Evolutionary conservation across 202 grass and related monocot species (phyloP), one percentile per base, ranked within the genome.

Genomic region (Panicum hallii): DNA sequence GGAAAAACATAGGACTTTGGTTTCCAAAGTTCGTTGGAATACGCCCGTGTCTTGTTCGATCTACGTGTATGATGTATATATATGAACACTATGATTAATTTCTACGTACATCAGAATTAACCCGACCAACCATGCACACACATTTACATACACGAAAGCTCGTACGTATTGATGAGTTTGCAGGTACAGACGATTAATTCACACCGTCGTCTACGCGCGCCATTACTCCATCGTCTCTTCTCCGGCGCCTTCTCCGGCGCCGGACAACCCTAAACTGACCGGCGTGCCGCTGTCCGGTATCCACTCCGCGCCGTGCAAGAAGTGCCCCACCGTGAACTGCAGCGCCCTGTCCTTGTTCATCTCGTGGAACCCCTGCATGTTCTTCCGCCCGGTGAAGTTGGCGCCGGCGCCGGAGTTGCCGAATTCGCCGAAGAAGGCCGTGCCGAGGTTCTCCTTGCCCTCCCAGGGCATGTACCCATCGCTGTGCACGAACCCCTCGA

Each of bases 401-500:
- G 93, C 63, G 13, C 96, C 93, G 9, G 32, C 36, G 22, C 96
- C 93, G 50, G 46, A 1, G 82, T 96, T 99, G 85, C 23, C 78
- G 83, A 78, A 96, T 76, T 99, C 96, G 14, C 84, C 90, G 55
- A 88, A 99, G 83, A 87, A 95, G 16, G 94, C 81, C 14, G 88
- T 94, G 15, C 82, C 83, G 14, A 90, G 88, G 34, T 68, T 67
- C 19, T 68, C 82, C 60, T 89, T 77, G 16, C 88, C 88, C 26
- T 96, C 90, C 89, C 81, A 94, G 5, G 93, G 90, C 80, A 93
- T 79, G 91, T 96, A 99, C 7, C 96, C 96, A 6, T 89, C 60
- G 1, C 65, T 60, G 82, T 92, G 86, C 63, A 99, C 89, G 85
- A 94, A 90, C 4, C 66, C 88, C 8, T 72, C 86, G 60, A 99